These are phyloP conservation scores for Tetrahymena borealis DNA, from an alignment of 73 alveolate genomes.

Conservation along the genomic window DNA sequence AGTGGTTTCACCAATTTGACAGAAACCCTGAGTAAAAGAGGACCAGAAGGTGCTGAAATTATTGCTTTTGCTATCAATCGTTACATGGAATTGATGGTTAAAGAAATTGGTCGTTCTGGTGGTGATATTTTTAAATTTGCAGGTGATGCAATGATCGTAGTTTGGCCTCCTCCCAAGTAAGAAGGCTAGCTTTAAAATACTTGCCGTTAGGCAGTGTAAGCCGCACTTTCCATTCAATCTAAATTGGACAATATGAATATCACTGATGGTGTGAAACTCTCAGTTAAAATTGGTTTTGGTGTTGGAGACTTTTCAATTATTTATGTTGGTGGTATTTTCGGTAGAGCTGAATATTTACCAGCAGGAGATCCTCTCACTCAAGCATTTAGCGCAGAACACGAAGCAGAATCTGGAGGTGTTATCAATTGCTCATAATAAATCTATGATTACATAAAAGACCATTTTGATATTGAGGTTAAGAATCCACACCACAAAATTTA, in stretches of 20 bases:
- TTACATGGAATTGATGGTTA: slow-evolving; percentile 87
- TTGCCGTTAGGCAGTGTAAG: slow-evolving; percentile 76
- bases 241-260: slow-evolving; percentile 79
- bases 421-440: slow-evolving; percentile 79
- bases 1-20: slow-evolving; percentile 40
- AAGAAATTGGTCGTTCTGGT: slow-evolving; percentile 80
- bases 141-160: slow-evolving; percentile 95
- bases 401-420: slow-evolving; percentile 87
- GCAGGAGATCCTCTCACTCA: slow-evolving; percentile 91
- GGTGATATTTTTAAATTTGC: slow-evolving; percentile 95
- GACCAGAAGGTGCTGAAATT: slow-evolving; percentile 86
- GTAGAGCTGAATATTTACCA: slow-evolving; percentile 89
- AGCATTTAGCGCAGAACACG: slow-evolving; percentile 89
- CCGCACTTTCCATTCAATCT: slow-evolving; percentile 79
- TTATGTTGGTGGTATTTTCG: slow-evolving; percentile 94
- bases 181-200: slow-evolving; percentile 33
- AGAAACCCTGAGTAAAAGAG: slow-evolving; percentile 58
- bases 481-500: neutral
- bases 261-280: slow-evolving; percentile 66
- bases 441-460: slow-evolving; percentile 58
- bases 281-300: slow-evolving; percentile 70
- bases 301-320: slow-evolving; percentile 87
- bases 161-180: slow-evolving; percentile 79
- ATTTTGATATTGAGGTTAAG: slow-evolving; percentile 48
- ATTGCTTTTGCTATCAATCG: slow-evolving; percentile 85